A percentile compares a stretch with the other conserved stretches of the same genome.
phyloP scores from a whole-genome alignment of 2,329 filamentous ascomycete genomes.

The Grosmannia serpens region DNA sequence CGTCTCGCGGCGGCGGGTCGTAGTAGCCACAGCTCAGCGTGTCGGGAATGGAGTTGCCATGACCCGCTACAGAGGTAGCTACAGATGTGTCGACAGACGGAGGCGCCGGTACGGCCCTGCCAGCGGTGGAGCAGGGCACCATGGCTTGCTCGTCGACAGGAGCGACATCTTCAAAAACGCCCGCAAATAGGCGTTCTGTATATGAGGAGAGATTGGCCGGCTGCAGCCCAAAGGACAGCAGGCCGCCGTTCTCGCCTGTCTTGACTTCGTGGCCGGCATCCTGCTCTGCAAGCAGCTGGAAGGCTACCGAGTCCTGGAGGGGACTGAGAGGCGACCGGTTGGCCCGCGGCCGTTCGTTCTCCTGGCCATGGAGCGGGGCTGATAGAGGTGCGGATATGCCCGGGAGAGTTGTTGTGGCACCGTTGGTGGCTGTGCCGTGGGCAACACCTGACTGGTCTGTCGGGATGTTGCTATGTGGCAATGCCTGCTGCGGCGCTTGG shows the following conservation, averaged over 20 bases:
- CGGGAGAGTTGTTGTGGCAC: background rate
- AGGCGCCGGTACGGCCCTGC: background rate
- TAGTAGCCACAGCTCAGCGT: conserved; percentile 40
- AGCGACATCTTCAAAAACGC: background rate
- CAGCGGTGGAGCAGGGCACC: background rate
- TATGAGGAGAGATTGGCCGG: conserved; percentile 12
- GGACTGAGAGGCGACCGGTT: conserved; percentile 41
- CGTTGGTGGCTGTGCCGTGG: conserved; percentile 3
- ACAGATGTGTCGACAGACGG: background rate
- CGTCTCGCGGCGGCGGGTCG: conserved; percentile 26
- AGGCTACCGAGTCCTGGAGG: conserved; percentile 30
- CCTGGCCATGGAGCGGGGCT: conserved; percentile 24
- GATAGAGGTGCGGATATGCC: background rate
- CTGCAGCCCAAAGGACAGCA: conserved; percentile 18
- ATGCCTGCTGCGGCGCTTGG: conserved; percentile 15
- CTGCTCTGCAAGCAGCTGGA: conserved; percentile 22
- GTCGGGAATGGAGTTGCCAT: conserved; percentile 38
- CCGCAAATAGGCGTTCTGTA: conserved; percentile 14
- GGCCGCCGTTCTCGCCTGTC: background rate
- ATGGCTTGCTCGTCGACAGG: conserved; percentile 21
- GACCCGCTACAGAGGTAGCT: background rate
- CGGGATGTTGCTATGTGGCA: background rate
- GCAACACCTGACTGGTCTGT: background rate
- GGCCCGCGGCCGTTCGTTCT: conserved; percentile 38
- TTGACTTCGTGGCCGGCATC: background rate